Conservation (phyloP, 768 basidiomycete genomes). For the Suillus lakei region DNA sequence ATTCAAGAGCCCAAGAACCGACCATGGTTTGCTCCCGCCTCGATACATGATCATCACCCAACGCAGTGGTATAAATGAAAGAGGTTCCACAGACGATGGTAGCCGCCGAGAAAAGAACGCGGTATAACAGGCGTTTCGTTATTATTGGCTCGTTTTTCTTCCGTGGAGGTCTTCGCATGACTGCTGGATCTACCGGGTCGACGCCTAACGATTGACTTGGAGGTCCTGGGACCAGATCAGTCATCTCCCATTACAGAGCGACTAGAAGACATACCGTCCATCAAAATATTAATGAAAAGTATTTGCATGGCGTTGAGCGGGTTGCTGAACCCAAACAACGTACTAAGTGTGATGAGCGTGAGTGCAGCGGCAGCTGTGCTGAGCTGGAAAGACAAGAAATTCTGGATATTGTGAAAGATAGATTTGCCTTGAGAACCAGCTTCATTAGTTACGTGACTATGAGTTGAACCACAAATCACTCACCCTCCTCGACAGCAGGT, state of each 20-base stretch:
- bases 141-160: conserved; percentile 92
- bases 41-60: conserved; percentile 84
- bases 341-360: conserved; percentile 93
- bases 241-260: background rate
- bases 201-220: conserved; percentile 96
- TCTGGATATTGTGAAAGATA: conserved; percentile 99
- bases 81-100: conserved; percentile 90
- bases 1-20: conserved; percentile 30
- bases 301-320: conserved; percentile 99
- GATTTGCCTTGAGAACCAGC: conserved; percentile 70
- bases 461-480: conserved; percentile 9
- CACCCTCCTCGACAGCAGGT: conserved; percentile 93
- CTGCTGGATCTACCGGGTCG: conserved; percentile 91
- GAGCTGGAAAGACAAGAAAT: conserved; percentile 95
- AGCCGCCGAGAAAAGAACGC: conserved; percentile 92
- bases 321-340: conserved; percentile 86
- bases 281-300: conserved; percentile 98
- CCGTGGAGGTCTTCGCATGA: conserved; percentile 93
- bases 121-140: conserved; percentile 66
- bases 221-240: conserved; percentile 58
- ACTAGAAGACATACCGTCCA: conserved; percentile 73
- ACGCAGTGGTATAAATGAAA: conserved; percentile 83
- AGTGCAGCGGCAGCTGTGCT: conserved; percentile 97
- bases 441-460: conserved; percentile 2
- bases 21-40: conserved; percentile 97